These are phyloP conservation scores for Syncephalastrum sp. DNA, from an alignment of 371 early-diverging fungal species.

Conservation along the genomic window DNA sequence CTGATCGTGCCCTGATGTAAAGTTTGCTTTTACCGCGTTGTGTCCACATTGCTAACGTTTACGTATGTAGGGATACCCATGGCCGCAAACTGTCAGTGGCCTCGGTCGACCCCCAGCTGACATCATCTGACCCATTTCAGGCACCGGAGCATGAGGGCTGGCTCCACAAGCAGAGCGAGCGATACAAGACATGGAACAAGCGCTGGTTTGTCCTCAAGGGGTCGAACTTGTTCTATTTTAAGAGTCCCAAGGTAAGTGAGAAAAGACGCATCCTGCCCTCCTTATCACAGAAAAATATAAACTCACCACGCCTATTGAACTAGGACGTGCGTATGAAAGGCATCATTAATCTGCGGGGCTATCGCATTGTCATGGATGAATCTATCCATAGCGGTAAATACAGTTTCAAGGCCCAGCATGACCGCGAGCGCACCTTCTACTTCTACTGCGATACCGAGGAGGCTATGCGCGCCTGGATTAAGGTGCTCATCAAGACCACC, in stretches of 20 bases:
- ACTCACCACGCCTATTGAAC: background rate
- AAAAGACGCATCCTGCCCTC: background rate
- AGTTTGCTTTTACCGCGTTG: background rate
- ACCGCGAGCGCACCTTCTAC: constrained; percentile 57
- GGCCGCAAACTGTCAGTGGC: constrained; percentile 32
- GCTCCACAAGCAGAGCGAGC: constrained; percentile 66
- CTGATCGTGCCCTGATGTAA: constrained; percentile 3
- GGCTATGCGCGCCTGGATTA: constrained; percentile 61
- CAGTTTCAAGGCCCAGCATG: constrained; percentile 72
- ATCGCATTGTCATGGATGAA: constrained; percentile 58
- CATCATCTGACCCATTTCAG: constrained; percentile 23
- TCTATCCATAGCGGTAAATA: constrained; percentile 66
- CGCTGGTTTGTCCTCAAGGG: constrained; percentile 73
- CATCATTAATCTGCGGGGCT: constrained; percentile 57
- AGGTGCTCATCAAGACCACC: constrained; percentile 72
- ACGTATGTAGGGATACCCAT: constrained; percentile 6
- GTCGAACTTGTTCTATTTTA: constrained; percentile 59
- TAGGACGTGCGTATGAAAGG: constrained; percentile 57
- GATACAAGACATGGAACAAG: constrained; percentile 67
- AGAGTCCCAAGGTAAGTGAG: constrained; percentile 49
- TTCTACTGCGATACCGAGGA: constrained; percentile 65
- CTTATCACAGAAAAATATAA: background rate
- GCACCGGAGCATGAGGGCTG: constrained; percentile 58
- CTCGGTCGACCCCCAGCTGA: constrained; percentile 19
- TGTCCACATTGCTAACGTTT: background rate